Base-by-base conservation (phyloP, 768 basidiomycete genomes). In the Amanita exitialis region DNA sequence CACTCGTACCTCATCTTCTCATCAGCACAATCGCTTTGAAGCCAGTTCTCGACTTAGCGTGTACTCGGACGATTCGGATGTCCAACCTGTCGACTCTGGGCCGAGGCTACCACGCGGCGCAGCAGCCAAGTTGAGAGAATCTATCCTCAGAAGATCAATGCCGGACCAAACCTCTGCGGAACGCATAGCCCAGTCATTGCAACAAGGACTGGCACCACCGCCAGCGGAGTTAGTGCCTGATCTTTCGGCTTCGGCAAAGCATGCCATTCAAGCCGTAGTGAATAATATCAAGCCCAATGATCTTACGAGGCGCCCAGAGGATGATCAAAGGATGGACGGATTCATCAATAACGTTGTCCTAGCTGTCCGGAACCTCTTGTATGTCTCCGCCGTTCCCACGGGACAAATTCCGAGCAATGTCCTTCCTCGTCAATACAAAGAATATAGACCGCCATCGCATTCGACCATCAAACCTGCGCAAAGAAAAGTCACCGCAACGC, bases 401-500 rank as follows among this genome's bases (percentile, higher is more conserved):
- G 76, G 76, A 25, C 82, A 85, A 57, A 77, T 86, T 49, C 77
- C 84, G 15, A 69, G 59, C 45, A 74, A 72, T 51, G 66, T 80
- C 42, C 71, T 78, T 41, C 78, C 75, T 36, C 73, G 69, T 10
- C 76, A 72, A 50, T 64, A 67, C 12, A 74, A 75, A 45, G 75
- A 79, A 55, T 59, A 63, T 20, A 69, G 68, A 51, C 60, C 66
- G 8, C 65, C 75, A 9, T 67, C 77, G 1, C 75, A 79, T 56
- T 72, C 81, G 2, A 69, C 84, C 6, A 70, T 91, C 38, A 91
- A 90, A 64, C 83, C 85, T 6, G 80, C 82, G 0, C 90, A 90
- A 52, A 75, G 89, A 47, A 90, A 89, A 58, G 85, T 95, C 28
- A 90, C 90, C 2, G 88, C 90, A 6, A 91, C 90, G 0, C 71